Evolutionary conservation across 352 stramenopile species (phyloP).

Genomic region (Globisporangium acanthophoron): DNA sequence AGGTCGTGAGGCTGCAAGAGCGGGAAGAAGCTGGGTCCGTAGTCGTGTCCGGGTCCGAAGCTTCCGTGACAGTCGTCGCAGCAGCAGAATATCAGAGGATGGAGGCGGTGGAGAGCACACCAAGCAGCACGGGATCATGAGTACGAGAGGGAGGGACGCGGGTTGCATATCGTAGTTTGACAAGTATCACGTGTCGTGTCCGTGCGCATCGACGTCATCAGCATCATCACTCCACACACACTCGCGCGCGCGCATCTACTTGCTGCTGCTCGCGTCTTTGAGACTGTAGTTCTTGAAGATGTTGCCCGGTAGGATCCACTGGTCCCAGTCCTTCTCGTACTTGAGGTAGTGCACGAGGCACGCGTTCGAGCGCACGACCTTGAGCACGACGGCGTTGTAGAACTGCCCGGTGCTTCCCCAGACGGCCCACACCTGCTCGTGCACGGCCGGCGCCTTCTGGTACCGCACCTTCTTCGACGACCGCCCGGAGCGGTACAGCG

Average conservation of each 20-base stretch:
- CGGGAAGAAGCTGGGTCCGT: too few species aligned
- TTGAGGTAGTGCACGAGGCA: slow-evolving; percentile 82
- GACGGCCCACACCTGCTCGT: slow-evolving; percentile 68
- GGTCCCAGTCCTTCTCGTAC: slow-evolving; percentile 82
- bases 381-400: slow-evolving; percentile 77
- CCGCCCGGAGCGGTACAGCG: slow-evolving; percentile 38
- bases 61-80: too few species aligned
- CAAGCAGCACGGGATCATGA: too few species aligned
- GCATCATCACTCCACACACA: not conserved
- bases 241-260: not conserved
- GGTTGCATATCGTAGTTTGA: not conserved
- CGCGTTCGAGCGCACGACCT: slow-evolving; percentile 70
- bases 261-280: slow-evolving; percentile 3
- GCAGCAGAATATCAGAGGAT: too few species aligned
- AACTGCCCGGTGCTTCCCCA: slow-evolving; percentile 67
- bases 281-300: slow-evolving; percentile 73
- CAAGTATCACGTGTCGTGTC: not conserved
- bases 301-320: slow-evolving; percentile 71
- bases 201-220: not conserved
- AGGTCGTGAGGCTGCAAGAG: too few species aligned
- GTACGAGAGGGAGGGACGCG: too few species aligned
- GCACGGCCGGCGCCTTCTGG: slow-evolving; percentile 56
- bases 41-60: too few species aligned
- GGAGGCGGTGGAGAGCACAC: too few species aligned
- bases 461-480: slow-evolving; percentile 48